Conservation (phyloP, 768 basidiomycete species). For the Mycena haematopus region DNA sequence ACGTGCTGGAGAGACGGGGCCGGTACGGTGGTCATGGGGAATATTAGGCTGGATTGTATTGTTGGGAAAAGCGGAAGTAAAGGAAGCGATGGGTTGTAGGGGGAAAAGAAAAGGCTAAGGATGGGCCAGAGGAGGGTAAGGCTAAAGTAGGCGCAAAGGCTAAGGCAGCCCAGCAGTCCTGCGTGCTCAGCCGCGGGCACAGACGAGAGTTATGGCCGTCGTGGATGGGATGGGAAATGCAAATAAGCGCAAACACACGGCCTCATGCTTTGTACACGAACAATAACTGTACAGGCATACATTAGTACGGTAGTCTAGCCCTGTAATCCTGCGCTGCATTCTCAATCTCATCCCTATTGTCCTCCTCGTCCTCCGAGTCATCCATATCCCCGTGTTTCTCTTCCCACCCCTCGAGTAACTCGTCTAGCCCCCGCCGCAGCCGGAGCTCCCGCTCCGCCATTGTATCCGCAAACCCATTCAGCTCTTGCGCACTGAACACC, state of each 20-base stretch:
- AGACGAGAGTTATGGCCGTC: no score
- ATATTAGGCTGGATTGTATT: constrained; percentile 30
- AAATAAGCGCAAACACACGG: no score
- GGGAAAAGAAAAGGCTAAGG: constrained; percentile 30
- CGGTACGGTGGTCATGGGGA: constrained; percentile 62
- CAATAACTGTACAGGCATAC: no score
- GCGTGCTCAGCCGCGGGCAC: no score
- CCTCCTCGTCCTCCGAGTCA: constrained; percentile 33
- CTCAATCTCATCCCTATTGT: constrained; percentile 59
- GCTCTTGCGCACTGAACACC: constrained; percentile 65
- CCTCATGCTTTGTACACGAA: no score
- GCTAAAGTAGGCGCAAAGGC: not conserved
- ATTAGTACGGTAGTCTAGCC: constrained; percentile 68
- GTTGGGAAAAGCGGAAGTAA: constrained; percentile 22
- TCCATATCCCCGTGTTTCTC: constrained; percentile 35
- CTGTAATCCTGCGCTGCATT: constrained; percentile 62
- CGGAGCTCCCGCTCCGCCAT: constrained; percentile 82
- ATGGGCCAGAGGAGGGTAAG: not conserved
- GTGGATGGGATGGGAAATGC: no score
- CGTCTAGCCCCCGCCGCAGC: constrained; percentile 66
- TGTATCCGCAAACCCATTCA: constrained; percentile 66
- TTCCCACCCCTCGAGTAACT: constrained; percentile 52
- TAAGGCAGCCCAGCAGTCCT: not conserved
- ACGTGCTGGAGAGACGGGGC: constrained; percentile 59
- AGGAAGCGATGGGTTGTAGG: constrained; percentile 34